phyloP scores from a whole-genome alignment of 129 eudicot species.

The Mikania micrantha region DNA sequence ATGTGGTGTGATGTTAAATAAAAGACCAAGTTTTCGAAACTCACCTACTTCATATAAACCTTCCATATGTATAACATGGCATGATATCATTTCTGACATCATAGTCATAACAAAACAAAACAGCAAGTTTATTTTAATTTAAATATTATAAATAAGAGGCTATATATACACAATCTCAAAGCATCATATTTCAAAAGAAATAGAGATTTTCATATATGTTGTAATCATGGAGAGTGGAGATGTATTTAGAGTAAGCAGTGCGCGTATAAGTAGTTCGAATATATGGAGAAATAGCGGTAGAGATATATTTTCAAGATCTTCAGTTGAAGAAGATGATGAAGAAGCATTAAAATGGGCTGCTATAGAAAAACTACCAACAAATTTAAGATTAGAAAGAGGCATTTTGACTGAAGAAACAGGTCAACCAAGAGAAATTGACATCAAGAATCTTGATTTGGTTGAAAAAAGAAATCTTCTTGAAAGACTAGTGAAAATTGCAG shows the following conservation, averaged over 20 bases:
- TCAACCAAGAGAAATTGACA: slow-evolving; percentile 52
- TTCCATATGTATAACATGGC: slow-evolving; percentile 24
- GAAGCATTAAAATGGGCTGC: slow-evolving; percentile 96
- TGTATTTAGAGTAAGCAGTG: slow-evolving; percentile 46
- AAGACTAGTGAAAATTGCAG: slow-evolving; percentile 60
- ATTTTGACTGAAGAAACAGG: slow-evolving; percentile 48
- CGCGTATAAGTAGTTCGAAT: slow-evolving; percentile 50
- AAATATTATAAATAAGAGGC: slow-evolving; percentile 5
- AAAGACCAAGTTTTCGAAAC: slow-evolving; percentile 27
- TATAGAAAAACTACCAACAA: slow-evolving; percentile 74
- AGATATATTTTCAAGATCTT: slow-evolving; percentile 64
- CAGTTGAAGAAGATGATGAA: slow-evolving; percentile 66
- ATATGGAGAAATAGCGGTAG: slow-evolving; percentile 58
- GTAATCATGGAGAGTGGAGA: slow-evolving; percentile 51
- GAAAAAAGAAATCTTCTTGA: slow-evolving; percentile 63
- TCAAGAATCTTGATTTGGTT: slow-evolving; percentile 51
- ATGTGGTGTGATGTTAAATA: slow-evolving; percentile 23
- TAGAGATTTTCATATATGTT: slow-evolving; percentile 3
- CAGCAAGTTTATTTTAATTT: background rate
- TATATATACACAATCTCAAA: slow-evolving; percentile 24
- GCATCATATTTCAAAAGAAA: slow-evolving; percentile 7
- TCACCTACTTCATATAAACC: slow-evolving; percentile 30
- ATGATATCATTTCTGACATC: slow-evolving; percentile 35
- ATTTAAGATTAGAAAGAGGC: slow-evolving; percentile 58
- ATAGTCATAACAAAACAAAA: slow-evolving; percentile 27